Evolutionary conservation across 768 basidiomycete species (phyloP), one percentile per base, ranked within the genome.

Genomic region (Suillus americanus): DNA sequence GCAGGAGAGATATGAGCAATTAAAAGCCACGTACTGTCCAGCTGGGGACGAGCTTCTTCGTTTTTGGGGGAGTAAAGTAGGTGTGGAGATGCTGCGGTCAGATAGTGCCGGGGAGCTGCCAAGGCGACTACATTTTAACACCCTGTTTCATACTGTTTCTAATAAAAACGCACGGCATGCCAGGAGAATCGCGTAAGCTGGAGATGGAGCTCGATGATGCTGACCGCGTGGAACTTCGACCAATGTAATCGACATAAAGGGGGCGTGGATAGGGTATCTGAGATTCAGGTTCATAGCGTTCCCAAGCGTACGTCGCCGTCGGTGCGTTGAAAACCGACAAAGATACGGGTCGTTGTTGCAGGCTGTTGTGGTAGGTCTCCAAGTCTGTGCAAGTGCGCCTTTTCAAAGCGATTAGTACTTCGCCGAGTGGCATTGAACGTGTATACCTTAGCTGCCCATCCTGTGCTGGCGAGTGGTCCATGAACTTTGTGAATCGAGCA

Each of bases 301-400:
- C 81, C 83, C 82, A 85, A 70, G 77, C 75, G 71, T 78, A 85
- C 54, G 81, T 79, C 65, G 82, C 79, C 62, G 78, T 81, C 55
- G 79, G 75, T 54, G 79, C 77, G 69, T 79, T 77, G 72, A 81
- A 81, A 60, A 81, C 76, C 28, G 79, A 79, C 61, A 82, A 73
- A 56, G 77, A 75, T 57, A 78, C 72, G 43, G 75, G 67, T 50
- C 60, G 76, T 71, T 71, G 76, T 65, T 74, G 76, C 30, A 62
- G 66, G 67, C 64, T 65, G 46, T 75, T 73, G 53, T 71, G 66
- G 66, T 68, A 63, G 62, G 62, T 60, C 66, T 66, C 68, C 33
- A 65, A 61, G 40, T 73, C 73, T 51, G 70, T 63, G n/a, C 68
- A 71, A 68, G 69, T 67, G 61, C 66, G 66, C 48, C 71, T 69